phyloP scores from a whole-genome alignment of 345 rosid species.

The Iberis pinnata region DNA sequence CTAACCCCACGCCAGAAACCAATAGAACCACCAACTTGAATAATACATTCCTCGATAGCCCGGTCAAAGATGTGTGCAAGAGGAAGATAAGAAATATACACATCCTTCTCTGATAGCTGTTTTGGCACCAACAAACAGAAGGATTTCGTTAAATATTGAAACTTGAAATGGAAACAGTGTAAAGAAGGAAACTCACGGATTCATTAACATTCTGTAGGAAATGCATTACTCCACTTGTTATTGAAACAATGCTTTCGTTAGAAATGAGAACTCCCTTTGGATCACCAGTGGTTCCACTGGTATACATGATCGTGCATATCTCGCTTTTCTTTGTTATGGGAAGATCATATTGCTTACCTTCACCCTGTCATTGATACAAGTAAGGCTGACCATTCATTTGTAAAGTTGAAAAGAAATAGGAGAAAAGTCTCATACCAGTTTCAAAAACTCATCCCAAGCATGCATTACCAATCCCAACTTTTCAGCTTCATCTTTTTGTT shows the following conservation, averaged over 20 bases:
- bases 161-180: neutral
- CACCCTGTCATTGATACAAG: slow-evolving; percentile 39
- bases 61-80: slow-evolving; percentile 98
- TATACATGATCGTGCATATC: slow-evolving; percentile 94
- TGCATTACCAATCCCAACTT: slow-evolving; percentile 47
- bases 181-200: slow-evolving; percentile 37
- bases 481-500: slow-evolving; percentile 54
- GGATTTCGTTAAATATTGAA: neutral
- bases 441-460: slow-evolving; percentile 76
- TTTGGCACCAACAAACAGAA: neutral
- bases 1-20: slow-evolving; percentile 99
- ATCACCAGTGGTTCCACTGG: slow-evolving; percentile 99
- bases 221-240: slow-evolving; percentile 63
- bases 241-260: slow-evolving; percentile 69
- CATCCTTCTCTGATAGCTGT: slow-evolving; percentile 43
- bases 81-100: slow-evolving; percentile 90
- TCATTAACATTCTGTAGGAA: slow-evolving; percentile 56
- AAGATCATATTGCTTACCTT: slow-evolving; percentile 56
- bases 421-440: slow-evolving; percentile 37
- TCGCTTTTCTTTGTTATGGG: slow-evolving; percentile 61
- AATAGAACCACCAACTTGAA: slow-evolving; percentile 71
- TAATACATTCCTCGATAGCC: slow-evolving; percentile 81
- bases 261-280: slow-evolving; percentile 96
- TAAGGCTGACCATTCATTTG: neutral
- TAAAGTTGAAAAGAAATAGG: no score